phyloP scores from a whole-genome alignment of 2,329 filamentous ascomycete genomes.

The Fusarium subglutinans region DNA sequence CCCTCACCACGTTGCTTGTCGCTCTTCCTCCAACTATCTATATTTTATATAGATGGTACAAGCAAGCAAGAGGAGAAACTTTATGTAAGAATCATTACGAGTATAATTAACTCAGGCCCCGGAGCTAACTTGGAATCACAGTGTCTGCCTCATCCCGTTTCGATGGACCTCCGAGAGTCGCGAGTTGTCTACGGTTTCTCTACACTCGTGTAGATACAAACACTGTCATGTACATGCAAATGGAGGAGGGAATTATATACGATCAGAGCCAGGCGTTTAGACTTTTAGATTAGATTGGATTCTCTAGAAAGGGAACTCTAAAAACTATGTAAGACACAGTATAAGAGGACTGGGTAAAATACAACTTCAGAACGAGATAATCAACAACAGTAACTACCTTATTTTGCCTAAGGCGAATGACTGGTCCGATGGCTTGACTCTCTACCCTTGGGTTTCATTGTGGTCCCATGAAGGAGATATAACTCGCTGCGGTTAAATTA shows the following conservation, averaged over 20 bases:
- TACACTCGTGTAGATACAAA: background rate
- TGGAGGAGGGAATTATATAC: background rate
- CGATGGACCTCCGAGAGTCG: fast-evolving
- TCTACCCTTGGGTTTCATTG: background rate
- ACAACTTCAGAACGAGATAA: no score
- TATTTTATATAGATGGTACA: background rate
- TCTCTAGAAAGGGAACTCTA: no score
- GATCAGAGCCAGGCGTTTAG: background rate
- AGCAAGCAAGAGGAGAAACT: fast-evolving
- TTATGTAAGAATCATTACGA: background rate
- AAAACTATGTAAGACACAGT: no score
- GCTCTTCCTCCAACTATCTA: background rate
- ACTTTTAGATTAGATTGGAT: background rate
- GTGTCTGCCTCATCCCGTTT: fast-evolving
- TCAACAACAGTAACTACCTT: background rate
- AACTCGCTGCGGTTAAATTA: background rate
- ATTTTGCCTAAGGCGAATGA: background rate
- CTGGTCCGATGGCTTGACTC: fast-evolving
- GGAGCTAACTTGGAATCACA: background rate
- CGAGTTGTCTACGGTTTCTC: fast-evolving
- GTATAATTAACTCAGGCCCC: fast-evolving
- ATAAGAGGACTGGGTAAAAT: fast-evolving
- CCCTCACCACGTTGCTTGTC: background rate
- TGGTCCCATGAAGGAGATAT: background rate
- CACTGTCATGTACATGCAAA: background rate